Conservation (phyloP, 208 protist genomes). For the Acanthamoeba triangularis region DNA sequence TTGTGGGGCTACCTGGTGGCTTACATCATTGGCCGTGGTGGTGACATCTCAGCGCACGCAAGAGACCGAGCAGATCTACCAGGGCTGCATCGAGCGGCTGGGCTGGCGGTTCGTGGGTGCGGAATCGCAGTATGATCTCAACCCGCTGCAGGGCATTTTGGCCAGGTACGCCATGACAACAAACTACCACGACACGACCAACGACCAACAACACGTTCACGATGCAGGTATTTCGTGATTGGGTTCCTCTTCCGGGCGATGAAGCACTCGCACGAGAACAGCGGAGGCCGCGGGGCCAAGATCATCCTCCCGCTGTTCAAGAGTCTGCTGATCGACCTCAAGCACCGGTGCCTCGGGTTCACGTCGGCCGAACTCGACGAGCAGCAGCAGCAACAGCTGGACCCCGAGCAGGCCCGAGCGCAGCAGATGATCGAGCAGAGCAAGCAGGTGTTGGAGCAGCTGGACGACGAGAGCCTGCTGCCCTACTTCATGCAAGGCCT, state of each 20-base stretch:
- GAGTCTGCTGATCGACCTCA: conserved; percentile 59
- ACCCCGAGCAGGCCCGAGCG: neutral
- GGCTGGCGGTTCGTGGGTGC: conserved; percentile 68
- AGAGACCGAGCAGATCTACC: conserved; percentile 70
- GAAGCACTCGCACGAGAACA: conserved; percentile 72
- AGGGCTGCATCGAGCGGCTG: conserved; percentile 69
- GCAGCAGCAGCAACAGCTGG: neutral
- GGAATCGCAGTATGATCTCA: conserved; percentile 59
- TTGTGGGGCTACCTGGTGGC: neutral
- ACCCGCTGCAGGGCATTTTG: conserved; percentile 58
- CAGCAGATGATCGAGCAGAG: conserved; percentile 66
- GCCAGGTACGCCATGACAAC: neutral
- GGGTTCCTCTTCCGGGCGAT: conserved; percentile 75
- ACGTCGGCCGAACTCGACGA: neutral
- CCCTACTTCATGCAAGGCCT: conserved; percentile 73
- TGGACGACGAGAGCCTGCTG: conserved; percentile 62
- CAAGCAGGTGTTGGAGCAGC: conserved; percentile 25
- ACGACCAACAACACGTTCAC: neutral
- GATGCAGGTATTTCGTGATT: conserved; percentile 50
- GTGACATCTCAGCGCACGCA: conserved; percentile 31
- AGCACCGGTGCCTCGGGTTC: conserved; percentile 13
- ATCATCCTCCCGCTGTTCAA: conserved; percentile 75
- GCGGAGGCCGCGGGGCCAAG: conserved; percentile 55
- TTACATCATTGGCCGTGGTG: too few relatives aligned
- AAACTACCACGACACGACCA: neutral